Evolutionary conservation across 2,329 filamentous ascomycete genomes (phyloP), one percentile per base, ranked within the genome.

Genomic region (Zymoseptoria tritici): DNA sequence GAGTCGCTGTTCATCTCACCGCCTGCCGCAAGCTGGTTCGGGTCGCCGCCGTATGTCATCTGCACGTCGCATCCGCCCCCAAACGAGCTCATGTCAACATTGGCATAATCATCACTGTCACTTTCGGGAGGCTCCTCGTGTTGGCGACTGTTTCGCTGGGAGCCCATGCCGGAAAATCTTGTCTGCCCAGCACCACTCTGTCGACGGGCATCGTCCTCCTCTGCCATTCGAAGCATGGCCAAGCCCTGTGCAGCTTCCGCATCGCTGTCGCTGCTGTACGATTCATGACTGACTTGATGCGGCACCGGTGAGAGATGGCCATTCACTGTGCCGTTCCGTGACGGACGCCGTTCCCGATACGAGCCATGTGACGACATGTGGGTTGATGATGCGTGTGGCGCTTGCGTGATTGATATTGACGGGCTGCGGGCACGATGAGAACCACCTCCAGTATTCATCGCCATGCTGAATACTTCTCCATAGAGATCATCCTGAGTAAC

Each of bases 241-340:
- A 95, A 77, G 16, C 94, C 93, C 61, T 90, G 90, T 49, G 88
- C 86, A 20, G 89, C 93, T 73, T 97, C 93, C 0, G 89, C 85
- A 70, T 97, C 93, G 70, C 91, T 95, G 55, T 95, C 91, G 57
- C 93, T 88, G 63, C 80, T 80, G 66, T 81, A 81, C 9, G 56
- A 76, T 61, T 76, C 76, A 60, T 79, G 78, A 61, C 78, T 77
- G 49, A 77, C 73, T 60, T 77, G 75, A 55, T 78, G 72, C 57
- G 77, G 76, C 1, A 74, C 71, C 4, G 78, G 79, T 4, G 70
- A 78, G 9, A 76, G 70, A 62, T 77, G 77, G 2, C 79, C 80
- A 66, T 86, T 72, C 9, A 62, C 52, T 42, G 63, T 65, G 1
- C 67, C 71, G 56, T 71, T 64, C 22, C 67, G 58, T 16, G 62